A percentile compares a stretch with the other conserved stretches of the same genome.
Evolutionary conservation across 306 rosid species (phyloP).

Genomic region (Benincasa hispida): DNA sequence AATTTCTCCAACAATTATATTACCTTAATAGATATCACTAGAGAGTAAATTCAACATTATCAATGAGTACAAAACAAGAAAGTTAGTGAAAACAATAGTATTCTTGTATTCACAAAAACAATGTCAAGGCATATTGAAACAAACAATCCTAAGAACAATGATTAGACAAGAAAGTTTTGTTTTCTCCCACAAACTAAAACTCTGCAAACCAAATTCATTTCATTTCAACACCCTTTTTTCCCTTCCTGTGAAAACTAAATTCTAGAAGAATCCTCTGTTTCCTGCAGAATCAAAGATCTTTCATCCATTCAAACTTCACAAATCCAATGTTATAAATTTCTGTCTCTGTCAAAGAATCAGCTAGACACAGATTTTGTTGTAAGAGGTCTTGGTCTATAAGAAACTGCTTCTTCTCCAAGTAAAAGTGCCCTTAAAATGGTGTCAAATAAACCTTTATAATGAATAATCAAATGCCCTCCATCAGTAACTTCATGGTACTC

Average conservation of each 20-base stretch:
- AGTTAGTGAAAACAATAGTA: neutral
- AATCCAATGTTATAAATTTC: neutral
- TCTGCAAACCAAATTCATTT: neutral
- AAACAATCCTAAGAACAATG: neutral
- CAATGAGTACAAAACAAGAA: too few relatives aligned
- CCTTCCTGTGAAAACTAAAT: neutral
- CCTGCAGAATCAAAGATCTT: neutral
- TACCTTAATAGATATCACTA: too few relatives aligned
- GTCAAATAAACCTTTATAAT: slow-evolving; percentile 67
- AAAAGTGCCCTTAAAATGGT: slow-evolving; percentile 73
- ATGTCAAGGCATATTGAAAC: neutral
- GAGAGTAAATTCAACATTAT: too few relatives aligned
- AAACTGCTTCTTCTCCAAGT: slow-evolving; percentile 60
- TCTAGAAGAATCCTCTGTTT: neutral
- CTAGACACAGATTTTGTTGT: neutral
- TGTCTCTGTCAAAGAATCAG: neutral
- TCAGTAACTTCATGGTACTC: slow-evolving; percentile 76
- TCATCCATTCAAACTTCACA: neutral
- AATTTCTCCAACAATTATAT: too few relatives aligned
- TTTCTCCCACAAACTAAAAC: neutral
- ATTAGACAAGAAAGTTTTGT: neutral
- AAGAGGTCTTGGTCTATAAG: slow-evolving; percentile 25
- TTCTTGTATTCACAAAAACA: neutral
- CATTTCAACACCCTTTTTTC: neutral
- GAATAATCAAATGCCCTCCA: slow-evolving; percentile 87